Conservation (phyloP, 805 yeast genomes). For the Candida khao-thaluensis region DNA sequence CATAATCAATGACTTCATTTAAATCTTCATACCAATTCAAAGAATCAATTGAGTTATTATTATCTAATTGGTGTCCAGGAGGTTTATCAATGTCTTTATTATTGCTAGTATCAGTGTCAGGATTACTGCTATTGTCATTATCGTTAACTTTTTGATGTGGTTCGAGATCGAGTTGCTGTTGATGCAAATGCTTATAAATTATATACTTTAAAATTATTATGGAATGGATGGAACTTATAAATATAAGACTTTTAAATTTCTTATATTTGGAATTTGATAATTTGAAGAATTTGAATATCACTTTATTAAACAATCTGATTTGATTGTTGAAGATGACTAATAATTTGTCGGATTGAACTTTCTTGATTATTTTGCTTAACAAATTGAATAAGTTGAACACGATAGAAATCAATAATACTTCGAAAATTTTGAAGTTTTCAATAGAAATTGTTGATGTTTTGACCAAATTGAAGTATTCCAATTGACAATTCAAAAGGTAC, state of each 20-base stretch:
- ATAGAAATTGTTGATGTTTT: conserved; percentile 4
- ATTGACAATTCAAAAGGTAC: conserved; percentile 22
- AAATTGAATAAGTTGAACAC: conserved; percentile 27
- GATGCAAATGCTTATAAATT: conserved; percentile 17
- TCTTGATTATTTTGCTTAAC: conserved; percentile 15
- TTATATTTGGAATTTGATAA: conserved; percentile 9
- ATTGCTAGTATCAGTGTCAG: too few species aligned
- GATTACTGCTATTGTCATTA: neutral
- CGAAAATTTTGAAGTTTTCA: conserved; percentile 20
- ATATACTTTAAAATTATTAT: conserved; percentile 29
- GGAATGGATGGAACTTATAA: conserved; percentile 31
- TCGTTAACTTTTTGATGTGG: neutral
- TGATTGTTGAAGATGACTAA: conserved; percentile 27
- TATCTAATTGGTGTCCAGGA: neutral
- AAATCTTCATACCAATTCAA: conserved; percentile 14
- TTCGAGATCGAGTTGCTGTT: neutral
- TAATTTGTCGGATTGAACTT: conserved; percentile 5
- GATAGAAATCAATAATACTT: conserved; percentile 30
- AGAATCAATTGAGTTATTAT: conserved; percentile 11
- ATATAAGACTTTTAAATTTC: conserved; percentile 20
- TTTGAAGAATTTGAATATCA: conserved; percentile 21
- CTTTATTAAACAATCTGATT: conserved; percentile 28
- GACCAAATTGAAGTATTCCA: conserved; percentile 11
- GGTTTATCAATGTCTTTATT: neutral
- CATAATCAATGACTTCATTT: conserved; percentile 15